Percentiles rank a stretch among this genome's conserved stretches.
Evolutionary conservation across 352 stramenopile genomes (phyloP).

Genomic region (Stephanocyclus meneghinianus): DNA sequence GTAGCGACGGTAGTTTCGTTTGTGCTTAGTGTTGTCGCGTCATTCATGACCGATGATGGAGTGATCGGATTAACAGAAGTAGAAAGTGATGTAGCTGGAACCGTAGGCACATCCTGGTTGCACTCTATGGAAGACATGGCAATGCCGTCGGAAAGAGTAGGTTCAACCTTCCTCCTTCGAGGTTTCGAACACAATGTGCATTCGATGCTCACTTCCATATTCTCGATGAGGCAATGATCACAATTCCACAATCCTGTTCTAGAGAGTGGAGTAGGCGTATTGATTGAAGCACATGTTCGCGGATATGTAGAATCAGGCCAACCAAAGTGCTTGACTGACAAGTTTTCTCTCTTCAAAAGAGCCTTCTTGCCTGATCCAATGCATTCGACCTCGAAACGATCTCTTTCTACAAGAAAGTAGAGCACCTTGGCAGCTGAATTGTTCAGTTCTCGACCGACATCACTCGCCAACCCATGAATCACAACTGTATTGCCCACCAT

Average conservation of each 20-base stretch:
- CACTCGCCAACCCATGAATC: constrained; percentile 39
- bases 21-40: background rate
- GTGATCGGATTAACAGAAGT: background rate
- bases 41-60: background rate
- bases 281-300: background rate
- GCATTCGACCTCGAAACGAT: constrained; percentile 38
- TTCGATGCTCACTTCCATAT: constrained; percentile 20
- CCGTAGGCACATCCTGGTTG: no score
- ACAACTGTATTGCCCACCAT: constrained; percentile 37
- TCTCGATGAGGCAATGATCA: constrained; percentile 29
- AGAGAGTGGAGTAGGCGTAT: background rate
- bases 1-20: constrained; percentile 34
- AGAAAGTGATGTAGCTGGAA: background rate
- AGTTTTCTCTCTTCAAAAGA: constrained; percentile 38
- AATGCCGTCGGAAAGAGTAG: no score
- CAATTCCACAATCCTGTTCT: constrained; percentile 10
- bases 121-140: no score
- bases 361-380: constrained; percentile 30
- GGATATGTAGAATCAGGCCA: background rate
- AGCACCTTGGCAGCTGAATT: constrained; percentile 17
- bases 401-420: constrained; percentile 36
- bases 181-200: constrained; percentile 15
- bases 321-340: constrained; percentile 30
- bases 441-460: constrained; percentile 35
- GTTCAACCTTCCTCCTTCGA: background rate